Evolutionary conservation across 2,329 filamentous ascomycete genomes (phyloP).

Genomic region (Leptographium flavum): DNA sequence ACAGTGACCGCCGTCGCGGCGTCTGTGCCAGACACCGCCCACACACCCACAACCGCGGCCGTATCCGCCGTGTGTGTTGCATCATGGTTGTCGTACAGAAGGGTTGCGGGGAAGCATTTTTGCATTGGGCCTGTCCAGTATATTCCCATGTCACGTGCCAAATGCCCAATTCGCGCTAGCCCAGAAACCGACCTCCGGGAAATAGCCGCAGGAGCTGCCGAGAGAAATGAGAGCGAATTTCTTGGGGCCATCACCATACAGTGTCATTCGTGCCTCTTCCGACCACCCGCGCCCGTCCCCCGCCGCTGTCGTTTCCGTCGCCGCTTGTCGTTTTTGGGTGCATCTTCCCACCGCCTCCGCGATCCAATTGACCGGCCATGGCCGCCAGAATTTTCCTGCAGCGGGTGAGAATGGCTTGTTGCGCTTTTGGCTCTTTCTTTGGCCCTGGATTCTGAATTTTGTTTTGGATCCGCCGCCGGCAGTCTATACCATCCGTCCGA

Average conservation of each 20-base stretch:
- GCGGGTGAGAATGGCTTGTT: too few species aligned
- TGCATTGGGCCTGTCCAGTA: too few species aligned
- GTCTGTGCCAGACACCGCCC: constrained; percentile 5
- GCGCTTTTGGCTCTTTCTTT: too few species aligned
- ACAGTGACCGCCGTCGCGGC: constrained; percentile 2
- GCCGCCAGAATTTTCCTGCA: constrained; percentile 45
- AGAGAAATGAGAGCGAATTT: constrained; percentile 3
- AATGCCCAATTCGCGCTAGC: not conserved
- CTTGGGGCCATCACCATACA: not conserved
- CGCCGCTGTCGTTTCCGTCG: not conserved
- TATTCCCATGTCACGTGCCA: not conserved
- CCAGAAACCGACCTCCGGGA: constrained; percentile 3
- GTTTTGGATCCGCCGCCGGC: constrained; percentile 6
- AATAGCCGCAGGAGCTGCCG: constrained; percentile 11
- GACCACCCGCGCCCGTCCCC: not conserved
- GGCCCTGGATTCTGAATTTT: too few species aligned
- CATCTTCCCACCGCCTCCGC: not conserved
- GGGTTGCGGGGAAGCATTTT: too few species aligned
- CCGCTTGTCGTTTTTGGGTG: not conserved
- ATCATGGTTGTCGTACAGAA: too few species aligned
- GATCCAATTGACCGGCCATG: constrained; percentile 25
- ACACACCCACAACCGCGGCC: constrained; percentile 8
- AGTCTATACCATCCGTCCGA: not conserved
- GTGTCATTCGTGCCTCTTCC: not conserved
- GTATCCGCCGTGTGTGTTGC: constrained; percentile 5